These are phyloP conservation scores for Yamadazyma diospyri DNA, from an alignment of 1,139 yeast species.

Conservation along the genomic window DNA sequence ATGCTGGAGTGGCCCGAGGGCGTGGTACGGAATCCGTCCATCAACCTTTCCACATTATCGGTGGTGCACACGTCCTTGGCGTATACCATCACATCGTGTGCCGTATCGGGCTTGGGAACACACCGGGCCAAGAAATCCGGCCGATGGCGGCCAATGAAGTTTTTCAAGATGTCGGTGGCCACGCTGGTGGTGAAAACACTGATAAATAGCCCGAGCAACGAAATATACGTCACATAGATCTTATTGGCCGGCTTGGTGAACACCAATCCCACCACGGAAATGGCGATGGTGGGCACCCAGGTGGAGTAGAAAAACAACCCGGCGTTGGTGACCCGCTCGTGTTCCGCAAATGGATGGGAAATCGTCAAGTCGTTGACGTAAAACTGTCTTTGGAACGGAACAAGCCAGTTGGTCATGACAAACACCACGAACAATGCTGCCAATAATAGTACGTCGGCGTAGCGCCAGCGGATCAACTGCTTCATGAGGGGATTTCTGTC, in stretches of 20 bases:
- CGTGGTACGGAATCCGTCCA: conserved; percentile 74
- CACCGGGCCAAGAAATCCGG: conserved; percentile 80
- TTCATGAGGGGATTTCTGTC: conserved; percentile 27
- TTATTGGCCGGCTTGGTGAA: conserved; percentile 33
- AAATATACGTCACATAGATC: conserved; percentile 37
- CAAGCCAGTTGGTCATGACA: conserved; percentile 40
- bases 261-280: conserved; percentile 22
- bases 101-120: conserved; percentile 49
- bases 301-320: conserved; percentile 37
- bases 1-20: conserved; percentile 77
- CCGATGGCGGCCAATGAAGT: conserved; percentile 70
- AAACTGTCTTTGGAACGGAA: conserved; percentile 74
- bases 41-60: conserved; percentile 33
- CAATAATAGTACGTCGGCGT: conserved; percentile 51
- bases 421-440: conserved; percentile 41
- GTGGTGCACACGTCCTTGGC: conserved; percentile 66
- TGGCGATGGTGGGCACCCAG: conserved; percentile 33
- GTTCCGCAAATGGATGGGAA: conserved; percentile 69
- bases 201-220: conserved; percentile 38
- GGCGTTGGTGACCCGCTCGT: conserved; percentile 51
- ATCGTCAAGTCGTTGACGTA: conserved; percentile 41
- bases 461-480: conserved; percentile 50
- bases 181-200: conserved; percentile 41
- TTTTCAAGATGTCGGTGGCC: conserved; percentile 54
- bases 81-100: conserved; percentile 42